Evolutionary conservation across 2,329 filamentous ascomycete genomes (phyloP), one percentile per base, ranked within the genome.

Genomic region (Paecilomyces sp.): DNA sequence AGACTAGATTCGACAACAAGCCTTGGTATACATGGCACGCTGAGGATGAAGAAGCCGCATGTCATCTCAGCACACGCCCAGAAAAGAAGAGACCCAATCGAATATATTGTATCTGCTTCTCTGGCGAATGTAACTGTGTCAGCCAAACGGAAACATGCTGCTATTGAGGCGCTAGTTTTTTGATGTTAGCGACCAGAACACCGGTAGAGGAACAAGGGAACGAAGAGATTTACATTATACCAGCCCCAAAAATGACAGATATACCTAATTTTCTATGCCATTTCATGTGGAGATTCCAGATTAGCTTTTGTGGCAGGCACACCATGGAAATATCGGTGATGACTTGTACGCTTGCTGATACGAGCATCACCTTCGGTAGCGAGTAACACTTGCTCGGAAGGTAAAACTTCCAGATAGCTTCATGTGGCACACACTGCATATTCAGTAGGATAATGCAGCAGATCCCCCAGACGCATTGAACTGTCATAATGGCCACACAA

Each of bases 61-160:
- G 77, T 77, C 72, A 78, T 79, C 61, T 80, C 78, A 3, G 72
- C 78, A 30, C 66, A 69, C 3, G 74, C 77, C 78, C 78, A 80
- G 65, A 80, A 79, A 13, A 76, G 59, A 0, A 80, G 64, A 1
- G 75, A 72, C 0, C 72, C 75, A 47, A 80, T 70, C 11, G 64
- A 60, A 61, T 74, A 80, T 54, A 76, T 75, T 28, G 75, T 15
- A n/a, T 41, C 36, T n/a, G 36, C 36, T 7, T 41, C n/a, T 47
- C 9, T 47, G 41, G 41, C 41, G n/a, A 47, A 47, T 18, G 15
- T 18, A 47, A 47, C n/a, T 3, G 15, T 47, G n/a, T 47, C 15
- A 22, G n/a, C 41, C 5, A 47, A n/a, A 15, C n/a, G 41, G 41
- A 47, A 47, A 5, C 41, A 47, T 18, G 41, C 41, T 22, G 41